These are phyloP conservation scores for Sambucus nigra DNA, from an alignment of 129 eudicot species.

Conservation along the genomic window DNA sequence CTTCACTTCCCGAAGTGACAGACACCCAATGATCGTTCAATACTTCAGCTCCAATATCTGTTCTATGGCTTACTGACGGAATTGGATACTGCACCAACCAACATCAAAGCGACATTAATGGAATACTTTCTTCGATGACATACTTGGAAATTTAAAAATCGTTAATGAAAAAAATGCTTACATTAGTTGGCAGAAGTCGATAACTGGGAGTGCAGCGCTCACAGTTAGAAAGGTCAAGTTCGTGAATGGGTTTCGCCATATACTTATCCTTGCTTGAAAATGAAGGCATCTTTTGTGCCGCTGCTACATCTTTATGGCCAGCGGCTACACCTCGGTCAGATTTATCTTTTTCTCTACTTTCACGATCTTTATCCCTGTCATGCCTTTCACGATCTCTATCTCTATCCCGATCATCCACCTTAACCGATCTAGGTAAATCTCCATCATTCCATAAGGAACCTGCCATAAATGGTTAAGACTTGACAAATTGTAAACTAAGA, in stretches of 20 bases:
- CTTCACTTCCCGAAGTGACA: constrained; percentile 99
- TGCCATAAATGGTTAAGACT: constrained; percentile 15
- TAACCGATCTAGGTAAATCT: constrained; percentile 25
- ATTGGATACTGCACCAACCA: constrained; percentile 65
- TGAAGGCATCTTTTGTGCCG: constrained; percentile 32
- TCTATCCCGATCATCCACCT: constrained; percentile 41
- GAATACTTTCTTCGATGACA: neutral
- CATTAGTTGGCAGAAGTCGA: constrained; percentile 87
- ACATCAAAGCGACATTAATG: constrained; percentile 8
- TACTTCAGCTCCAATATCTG: constrained; percentile 58
- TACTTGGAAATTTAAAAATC: neutral
- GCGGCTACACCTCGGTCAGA: constrained; percentile 27
- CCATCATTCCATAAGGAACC: constrained; percentile 47
- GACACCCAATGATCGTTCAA: constrained; percentile 98
- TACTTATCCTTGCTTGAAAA: constrained; percentile 64
- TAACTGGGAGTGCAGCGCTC: constrained; percentile 91
- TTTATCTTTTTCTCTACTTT: constrained; percentile 42
- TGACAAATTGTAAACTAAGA: constrained; percentile 1
- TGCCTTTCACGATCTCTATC: constrained; percentile 37
- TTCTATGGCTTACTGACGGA: constrained; percentile 77
- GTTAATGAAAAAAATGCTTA: constrained; percentile 23
- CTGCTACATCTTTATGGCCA: constrained; percentile 34
- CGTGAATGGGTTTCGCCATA: constrained; percentile 74
- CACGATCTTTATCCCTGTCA: constrained; percentile 36
- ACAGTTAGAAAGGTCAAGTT: constrained; percentile 88